Base-by-base conservation (phyloP, 179 eudicot genomes). In the Silene coronaria region DNA sequence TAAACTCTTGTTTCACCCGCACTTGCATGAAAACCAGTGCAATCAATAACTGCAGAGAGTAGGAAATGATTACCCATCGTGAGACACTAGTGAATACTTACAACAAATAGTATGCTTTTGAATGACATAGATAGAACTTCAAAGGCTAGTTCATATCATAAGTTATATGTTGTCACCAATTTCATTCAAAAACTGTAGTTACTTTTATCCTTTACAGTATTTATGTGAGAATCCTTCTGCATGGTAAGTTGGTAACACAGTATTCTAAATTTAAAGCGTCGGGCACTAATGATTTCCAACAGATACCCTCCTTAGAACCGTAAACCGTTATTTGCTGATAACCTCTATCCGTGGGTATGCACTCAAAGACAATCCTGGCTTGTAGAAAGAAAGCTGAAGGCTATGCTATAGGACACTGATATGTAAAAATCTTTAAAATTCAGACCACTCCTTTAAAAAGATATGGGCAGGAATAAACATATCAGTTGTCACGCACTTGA, bases 41-140 rank as follows among this genome's bases (percentile, higher is more conserved):
- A 91, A 62, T 91, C 96, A 46, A 91, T 91, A 72, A 93, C 98
- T 93, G 90, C 78, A 83, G 46, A 3, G 11, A 67, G 32, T 38
- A 28, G 46, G 3, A 60, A 71, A 66, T 14, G 23, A 32, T 66
- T 70, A 34, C 51, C 76, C 26, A 78, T 1, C 11, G 4, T 5
- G 75, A n/a, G 27, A 17, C 27, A 57, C 48, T 19, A 28, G 38
- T 16, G 38, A 71, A 16, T 51, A 9, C 7, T 71, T 12, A 5
- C 34, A 12, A 16, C 22, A 64, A 3, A 17, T 5, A 6, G 28
- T 59, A 71, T 7, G 21, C 22, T 48, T 55, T 66, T 22, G 30
- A 48, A 45, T 42, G 28, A 53, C 66, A 51, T 53, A 51, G 48
- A 64, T 2, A 27, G 5, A 51, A 12, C 38, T 26, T 42, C 30